Percentiles rank a stretch among this genome's conserved stretches.
Evolutionary conservation across 441 rosid genomes (phyloP).

Genomic region (Adansonia grandidieri): DNA sequence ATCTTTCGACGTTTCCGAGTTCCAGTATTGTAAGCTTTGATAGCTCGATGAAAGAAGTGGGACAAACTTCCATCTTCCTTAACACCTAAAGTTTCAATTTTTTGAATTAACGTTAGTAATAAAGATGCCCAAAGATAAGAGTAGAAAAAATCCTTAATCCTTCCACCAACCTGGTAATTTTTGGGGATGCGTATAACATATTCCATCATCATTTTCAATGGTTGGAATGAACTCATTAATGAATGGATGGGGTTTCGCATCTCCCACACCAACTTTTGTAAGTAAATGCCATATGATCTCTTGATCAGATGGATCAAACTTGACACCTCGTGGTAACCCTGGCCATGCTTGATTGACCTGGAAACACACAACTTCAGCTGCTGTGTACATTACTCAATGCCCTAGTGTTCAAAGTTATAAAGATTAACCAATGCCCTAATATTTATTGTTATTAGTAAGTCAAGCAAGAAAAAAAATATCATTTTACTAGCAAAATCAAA

Average conservation of each 20-base stretch:
- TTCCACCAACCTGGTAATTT: constrained; percentile 73
- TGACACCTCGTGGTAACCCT: constrained; percentile 89
- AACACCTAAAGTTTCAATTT: constrained; percentile 53
- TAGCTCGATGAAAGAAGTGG: constrained; percentile 86
- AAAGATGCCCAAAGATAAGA: constrained; percentile 5
- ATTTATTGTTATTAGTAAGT: constrained; percentile 7
- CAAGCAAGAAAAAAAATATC: neutral
- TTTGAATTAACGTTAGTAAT: neutral
- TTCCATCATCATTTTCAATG: constrained; percentile 80
- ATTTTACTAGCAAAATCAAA: neutral
- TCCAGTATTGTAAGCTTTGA: constrained; percentile 92
- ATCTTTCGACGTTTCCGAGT: constrained; percentile 93
- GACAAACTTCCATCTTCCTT: constrained; percentile 75
- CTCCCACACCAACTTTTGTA: constrained; percentile 60
- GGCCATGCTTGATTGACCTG: constrained; percentile 88
- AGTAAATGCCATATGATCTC: constrained; percentile 89
- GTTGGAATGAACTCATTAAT: constrained; percentile 83
- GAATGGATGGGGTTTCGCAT: constrained; percentile 65
- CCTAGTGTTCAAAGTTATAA: constrained; percentile 11
- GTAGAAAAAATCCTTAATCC: constrained; percentile 21
- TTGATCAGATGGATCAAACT: constrained; percentile 92
- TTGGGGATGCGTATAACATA: constrained; percentile 95
- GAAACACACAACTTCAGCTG: constrained; percentile 24
- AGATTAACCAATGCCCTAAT: neutral
- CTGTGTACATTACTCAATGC: neutral